Base-by-base conservation (phyloP, 176 grass and related monocot species). In the Oryza nivara region DNA sequence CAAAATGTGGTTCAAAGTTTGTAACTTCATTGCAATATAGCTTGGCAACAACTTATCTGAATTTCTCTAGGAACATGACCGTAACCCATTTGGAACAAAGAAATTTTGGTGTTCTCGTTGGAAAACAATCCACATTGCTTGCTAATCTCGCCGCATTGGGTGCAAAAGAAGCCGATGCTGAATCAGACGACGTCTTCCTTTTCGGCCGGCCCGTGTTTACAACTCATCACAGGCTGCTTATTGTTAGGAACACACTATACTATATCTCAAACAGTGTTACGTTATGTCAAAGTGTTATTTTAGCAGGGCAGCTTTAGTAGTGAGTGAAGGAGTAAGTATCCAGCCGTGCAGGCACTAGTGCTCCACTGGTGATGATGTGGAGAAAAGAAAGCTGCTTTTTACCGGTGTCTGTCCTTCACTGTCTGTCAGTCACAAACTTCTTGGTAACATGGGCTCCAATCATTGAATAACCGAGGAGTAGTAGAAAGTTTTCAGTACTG, bases 391-490 rank as follows among this genome's bases (percentile, higher is more conserved):
- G 76, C 35, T 84, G 75, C 60, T 80, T 80, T 89, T 86, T 81
- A 77, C 78, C 78, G 30, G 43, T 76, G 83, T 45, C 61, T 54
- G 32, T 76, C 51, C 54, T 58, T 58, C 17, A 20, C 54, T 76
- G 78, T 45, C 61, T 66, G 43, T 80, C 51, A 49, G 40, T 49
- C 64, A 32, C 65, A 75, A 28, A n/a, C 45, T 38, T 38, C 38
- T 65, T 40, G 65, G 82, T 85, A 89, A 89, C 87, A 49, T 84
- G 75, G 82, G 25, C 36, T 67, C 47, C 76, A 85, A 85, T 85
- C 49, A 89, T 85, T 85, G 82, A 81, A 43, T 69, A 54, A 49
- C 75, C 51, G 15, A 38, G 46, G 19, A 75, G 56, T 1, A 23
- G 58, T 63, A 63, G 58, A 63, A 63, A 63, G n/a, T 63, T 63